phyloP scores from a whole-genome alignment of 176 grass and related monocot species.

The Tuctoria greenei region DNA sequence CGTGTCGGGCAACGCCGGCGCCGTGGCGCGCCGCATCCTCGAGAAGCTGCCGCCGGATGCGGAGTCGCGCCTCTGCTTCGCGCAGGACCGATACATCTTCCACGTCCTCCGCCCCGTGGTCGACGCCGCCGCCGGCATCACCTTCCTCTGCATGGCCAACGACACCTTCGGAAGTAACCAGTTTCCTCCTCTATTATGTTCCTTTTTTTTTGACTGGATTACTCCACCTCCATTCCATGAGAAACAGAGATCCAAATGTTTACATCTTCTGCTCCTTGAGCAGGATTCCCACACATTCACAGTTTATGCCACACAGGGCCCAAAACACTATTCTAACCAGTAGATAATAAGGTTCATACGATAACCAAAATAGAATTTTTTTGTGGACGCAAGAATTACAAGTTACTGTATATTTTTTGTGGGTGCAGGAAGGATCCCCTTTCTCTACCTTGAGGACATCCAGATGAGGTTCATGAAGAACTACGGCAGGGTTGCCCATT shows the following conservation, averaged over 20 bases:
- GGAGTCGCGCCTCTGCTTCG: conserved; percentile 80
- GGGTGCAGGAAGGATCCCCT: conserved; percentile 72
- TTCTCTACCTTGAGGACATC: conserved; percentile 92
- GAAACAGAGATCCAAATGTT: too few species aligned
- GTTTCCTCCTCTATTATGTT: too few species aligned
- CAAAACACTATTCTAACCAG: too few species aligned
- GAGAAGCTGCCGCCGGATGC: conserved; percentile 74
- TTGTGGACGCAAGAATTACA: too few species aligned
- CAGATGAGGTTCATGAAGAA: conserved; percentile 99
- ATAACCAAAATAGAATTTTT: too few species aligned
- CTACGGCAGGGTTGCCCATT: conserved; percentile 67
- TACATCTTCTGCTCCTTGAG: too few species aligned
- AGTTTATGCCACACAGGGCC: too few species aligned
- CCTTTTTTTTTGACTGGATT: too few species aligned
- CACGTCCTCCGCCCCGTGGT: conserved; percentile 69
- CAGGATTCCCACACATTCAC: too few species aligned
- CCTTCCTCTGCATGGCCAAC: conserved; percentile 96
- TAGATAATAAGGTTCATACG: too few species aligned
- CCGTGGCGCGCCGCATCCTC: conserved; percentile 76
- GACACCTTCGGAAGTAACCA: conserved; percentile 79
- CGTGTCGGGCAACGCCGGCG: conserved; percentile 74
- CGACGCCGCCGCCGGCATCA: conserved; percentile 62
- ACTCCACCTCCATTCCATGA: too few species aligned
- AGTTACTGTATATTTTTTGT: too few species aligned
- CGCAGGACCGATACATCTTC: conserved; percentile 97